Evolutionary conservation across 768 basidiomycete species (phyloP).

Genomic region (Nidula microcarpa): DNA sequence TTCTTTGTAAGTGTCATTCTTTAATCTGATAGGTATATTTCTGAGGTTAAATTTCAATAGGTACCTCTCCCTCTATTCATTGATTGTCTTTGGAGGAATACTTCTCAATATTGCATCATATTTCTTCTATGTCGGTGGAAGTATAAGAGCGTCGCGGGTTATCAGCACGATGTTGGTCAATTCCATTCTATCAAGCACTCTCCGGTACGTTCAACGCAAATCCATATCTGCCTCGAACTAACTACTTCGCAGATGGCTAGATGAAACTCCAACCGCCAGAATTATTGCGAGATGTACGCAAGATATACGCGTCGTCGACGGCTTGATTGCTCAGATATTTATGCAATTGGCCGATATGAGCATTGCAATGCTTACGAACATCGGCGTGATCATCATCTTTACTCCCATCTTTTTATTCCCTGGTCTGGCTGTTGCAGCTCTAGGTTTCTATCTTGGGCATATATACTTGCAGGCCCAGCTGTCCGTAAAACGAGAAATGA

Average conservation of each 20-base stretch:
- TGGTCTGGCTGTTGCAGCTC: conserved; percentile 28
- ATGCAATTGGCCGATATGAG: conserved; percentile 18
- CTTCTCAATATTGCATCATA: conserved; percentile 29
- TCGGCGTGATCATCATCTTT: conserved; percentile 32
- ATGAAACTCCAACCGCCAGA: conserved; percentile 33
- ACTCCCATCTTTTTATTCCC: conserved; percentile 38
- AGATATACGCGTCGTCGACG: conserved; percentile 55
- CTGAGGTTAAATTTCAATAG: background rate
- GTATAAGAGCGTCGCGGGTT: conserved; percentile 45
- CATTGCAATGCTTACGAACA: conserved; percentile 26
- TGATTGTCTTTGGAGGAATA: conserved; percentile 5
- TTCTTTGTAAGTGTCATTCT: background rate
- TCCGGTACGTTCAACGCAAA: conserved; percentile 35
- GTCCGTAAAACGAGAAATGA: conserved; percentile 34
- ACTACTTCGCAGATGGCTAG: conserved; percentile 30
- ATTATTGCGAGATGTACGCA: conserved; percentile 58
- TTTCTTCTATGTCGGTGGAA: conserved; percentile 39
- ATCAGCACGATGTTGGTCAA: conserved; percentile 51
- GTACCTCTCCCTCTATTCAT: conserved; percentile 1
- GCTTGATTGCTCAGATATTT: conserved; percentile 19
- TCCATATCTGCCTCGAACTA: background rate
- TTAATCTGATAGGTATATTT: background rate
- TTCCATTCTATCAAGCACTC: conserved; percentile 54
- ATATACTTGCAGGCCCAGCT: conserved; percentile 34
- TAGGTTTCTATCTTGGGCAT: conserved; percentile 35